phyloP scores from a whole-genome alignment of 257 asterid genomes.

The Euphrasia confusa region DNA sequence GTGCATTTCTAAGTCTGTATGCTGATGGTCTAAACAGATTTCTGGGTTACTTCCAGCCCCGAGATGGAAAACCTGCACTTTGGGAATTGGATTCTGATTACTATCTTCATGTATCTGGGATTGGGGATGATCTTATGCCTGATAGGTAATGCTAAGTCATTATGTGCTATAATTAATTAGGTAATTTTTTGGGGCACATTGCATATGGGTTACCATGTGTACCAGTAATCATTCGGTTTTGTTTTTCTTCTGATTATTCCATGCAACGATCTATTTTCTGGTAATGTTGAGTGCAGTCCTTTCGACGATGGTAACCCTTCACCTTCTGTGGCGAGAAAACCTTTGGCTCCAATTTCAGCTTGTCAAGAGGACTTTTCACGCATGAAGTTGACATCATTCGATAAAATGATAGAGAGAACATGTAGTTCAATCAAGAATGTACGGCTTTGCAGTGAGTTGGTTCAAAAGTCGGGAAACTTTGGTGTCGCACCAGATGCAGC shows the following conservation, averaged over 20 bases:
- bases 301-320: conserved; percentile 37
- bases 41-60: conserved; percentile 96
- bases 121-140: conserved; percentile 81
- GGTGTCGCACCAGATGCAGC: conserved; percentile 99
- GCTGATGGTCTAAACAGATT: conserved; percentile 51
- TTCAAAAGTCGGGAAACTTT: conserved; percentile 63
- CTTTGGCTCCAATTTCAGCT: conserved; percentile 76
- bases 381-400: conserved; percentile 78
- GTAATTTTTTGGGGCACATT: neutral
- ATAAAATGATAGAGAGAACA: conserved; percentile 83
- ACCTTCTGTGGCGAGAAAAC: conserved; percentile 29
- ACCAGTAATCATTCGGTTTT: conserved; percentile 1
- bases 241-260: neutral
- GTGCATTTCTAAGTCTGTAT: conserved; percentile 21
- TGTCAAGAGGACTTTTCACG: conserved; percentile 89
- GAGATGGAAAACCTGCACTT: conserved; percentile 94
- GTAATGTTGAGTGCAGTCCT: conserved; percentile 36
- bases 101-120: conserved; percentile 95
- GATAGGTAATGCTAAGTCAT: conserved; percentile 45
- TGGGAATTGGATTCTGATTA: conserved; percentile 99
- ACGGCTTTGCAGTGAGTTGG: conserved; percentile 81
- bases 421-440: conserved; percentile 81
- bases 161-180: neutral
- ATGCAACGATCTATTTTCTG: conserved; percentile 19
- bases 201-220: conserved; percentile 12